These are phyloP conservation scores for Biscogniauxia sp. DNA, from an alignment of 2,329 filamentous ascomycete genomes.

Conservation along the genomic window DNA sequence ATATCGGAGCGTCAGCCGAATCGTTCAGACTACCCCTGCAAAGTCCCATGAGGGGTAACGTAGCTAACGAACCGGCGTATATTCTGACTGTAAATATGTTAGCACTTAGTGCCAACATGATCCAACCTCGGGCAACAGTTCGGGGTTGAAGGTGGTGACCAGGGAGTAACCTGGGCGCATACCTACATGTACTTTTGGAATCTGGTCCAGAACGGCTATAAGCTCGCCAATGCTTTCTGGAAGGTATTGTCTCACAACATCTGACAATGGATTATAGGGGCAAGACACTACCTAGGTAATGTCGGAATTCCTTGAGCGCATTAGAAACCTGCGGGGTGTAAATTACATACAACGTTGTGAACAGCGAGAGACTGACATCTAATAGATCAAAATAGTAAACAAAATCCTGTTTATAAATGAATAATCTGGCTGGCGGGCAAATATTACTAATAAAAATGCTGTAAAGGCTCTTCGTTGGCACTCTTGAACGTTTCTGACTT, in stretches of 20 bases:
- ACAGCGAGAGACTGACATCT: background rate
- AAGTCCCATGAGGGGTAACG: background rate
- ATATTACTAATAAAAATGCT: background rate
- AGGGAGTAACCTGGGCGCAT: background rate
- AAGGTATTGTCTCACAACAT: background rate
- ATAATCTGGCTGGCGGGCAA: background rate
- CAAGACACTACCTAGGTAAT: background rate
- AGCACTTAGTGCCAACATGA: background rate
- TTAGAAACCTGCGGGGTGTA: background rate
- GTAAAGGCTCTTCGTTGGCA: background rate
- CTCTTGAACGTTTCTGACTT: background rate
- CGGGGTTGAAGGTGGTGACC: no score
- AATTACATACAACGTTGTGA: background rate
- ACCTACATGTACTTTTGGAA: background rate
- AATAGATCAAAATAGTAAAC: background rate
- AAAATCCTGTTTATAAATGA: background rate
- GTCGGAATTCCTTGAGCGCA: background rate
- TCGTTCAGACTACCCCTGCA: background rate
- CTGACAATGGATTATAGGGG: background rate
- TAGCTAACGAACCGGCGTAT: background rate
- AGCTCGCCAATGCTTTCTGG: background rate
- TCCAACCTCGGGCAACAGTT: background rate
- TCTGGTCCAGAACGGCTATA: background rate
- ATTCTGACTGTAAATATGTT: background rate
- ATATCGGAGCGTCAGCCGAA: background rate